Conservation (phyloP, 805 yeast genomes). For the Candida koratica region DNA sequence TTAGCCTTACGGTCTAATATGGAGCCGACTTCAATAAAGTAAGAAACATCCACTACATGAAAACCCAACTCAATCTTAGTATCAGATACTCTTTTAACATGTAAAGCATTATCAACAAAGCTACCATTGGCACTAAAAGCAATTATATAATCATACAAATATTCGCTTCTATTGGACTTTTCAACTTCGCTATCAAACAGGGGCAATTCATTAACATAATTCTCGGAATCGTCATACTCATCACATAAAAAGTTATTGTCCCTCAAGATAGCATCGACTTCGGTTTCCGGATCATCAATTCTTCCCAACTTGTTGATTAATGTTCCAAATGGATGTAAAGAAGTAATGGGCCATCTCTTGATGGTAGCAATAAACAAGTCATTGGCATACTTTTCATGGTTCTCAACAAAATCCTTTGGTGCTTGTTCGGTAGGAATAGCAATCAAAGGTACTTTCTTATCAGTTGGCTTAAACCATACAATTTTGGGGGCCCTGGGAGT, state of each 20-base stretch:
- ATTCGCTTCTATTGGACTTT: constrained; percentile 45
- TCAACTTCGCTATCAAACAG: constrained; percentile 35
- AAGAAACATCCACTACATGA: constrained; percentile 78
- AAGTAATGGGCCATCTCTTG: constrained; percentile 98
- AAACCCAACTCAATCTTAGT: constrained; percentile 76
- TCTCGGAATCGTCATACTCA: constrained; percentile 53
- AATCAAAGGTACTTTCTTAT: constrained; percentile 93
- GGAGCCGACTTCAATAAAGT: constrained; percentile 68
- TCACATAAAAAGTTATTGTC: constrained; percentile 81
- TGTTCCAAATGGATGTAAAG: constrained; percentile 96
- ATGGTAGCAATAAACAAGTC: constrained; percentile 90
- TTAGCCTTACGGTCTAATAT: constrained; percentile 82
- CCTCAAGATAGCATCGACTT: constrained; percentile 82
- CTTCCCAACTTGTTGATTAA: constrained; percentile 82
- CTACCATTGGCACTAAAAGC: constrained; percentile 57
- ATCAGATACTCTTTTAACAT: constrained; percentile 59
- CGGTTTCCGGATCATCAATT: constrained; percentile 71
- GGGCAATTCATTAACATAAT: constrained; percentile 35
- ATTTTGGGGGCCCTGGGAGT: constrained; percentile 73
- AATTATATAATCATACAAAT: constrained; percentile 56
- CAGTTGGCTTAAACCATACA: constrained; percentile 99
- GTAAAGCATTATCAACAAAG: constrained; percentile 74
- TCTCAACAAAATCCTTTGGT: constrained; percentile 90
- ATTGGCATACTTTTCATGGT: constrained; percentile 76
- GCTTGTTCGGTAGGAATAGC: constrained; percentile 99